Conservation (phyloP, 2,329 filamentous ascomycete genomes). For the Penicillium sp. region DNA sequence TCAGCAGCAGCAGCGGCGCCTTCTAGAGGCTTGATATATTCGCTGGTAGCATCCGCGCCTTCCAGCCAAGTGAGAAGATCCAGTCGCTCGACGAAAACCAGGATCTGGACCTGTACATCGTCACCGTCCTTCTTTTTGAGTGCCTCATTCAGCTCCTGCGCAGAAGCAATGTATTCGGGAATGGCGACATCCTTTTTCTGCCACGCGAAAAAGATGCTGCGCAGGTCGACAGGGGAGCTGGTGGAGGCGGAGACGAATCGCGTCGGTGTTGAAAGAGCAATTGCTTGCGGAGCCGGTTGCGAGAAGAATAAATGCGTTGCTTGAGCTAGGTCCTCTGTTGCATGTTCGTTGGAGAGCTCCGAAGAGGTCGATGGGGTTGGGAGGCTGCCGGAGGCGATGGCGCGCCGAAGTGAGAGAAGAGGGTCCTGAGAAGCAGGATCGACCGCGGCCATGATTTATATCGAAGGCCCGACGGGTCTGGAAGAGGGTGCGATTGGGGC, state of each 20-base stretch:
- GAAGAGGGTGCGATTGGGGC: conserved; percentile 13
- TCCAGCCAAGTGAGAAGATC: conserved; percentile 94
- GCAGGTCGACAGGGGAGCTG: conserved; percentile 75
- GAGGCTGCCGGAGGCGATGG: conserved; percentile 71
- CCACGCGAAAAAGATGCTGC: conserved; percentile 96
- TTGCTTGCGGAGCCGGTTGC: conserved; percentile 61
- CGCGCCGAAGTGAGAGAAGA: conserved; percentile 79
- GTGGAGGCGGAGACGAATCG: conserved; percentile 80
- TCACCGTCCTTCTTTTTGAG: conserved; percentile 51
- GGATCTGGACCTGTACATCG: conserved; percentile 74
- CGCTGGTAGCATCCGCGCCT: conserved; percentile 85
- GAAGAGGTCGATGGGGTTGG: conserved; percentile 75
- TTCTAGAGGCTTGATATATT: conserved; percentile 85
- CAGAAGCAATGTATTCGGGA: conserved; percentile 86
- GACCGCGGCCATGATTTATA: conserved; percentile 58
- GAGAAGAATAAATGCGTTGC: conserved; percentile 81
- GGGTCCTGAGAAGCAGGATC: conserved; percentile 67
- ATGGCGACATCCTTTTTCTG: conserved; percentile 88
- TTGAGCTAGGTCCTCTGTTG: conserved; percentile 66
- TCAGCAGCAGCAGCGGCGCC: conserved; percentile 58
- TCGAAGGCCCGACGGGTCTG: conserved; percentile 23
- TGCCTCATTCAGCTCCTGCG: conserved; percentile 78
- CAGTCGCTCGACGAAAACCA: conserved; percentile 88
- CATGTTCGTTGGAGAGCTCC: conserved; percentile 65
- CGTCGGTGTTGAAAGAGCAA: conserved; percentile 74